Evolutionary conservation across 805 yeast species (phyloP).

Genomic region (Myxozyma lipomycoides): DNA sequence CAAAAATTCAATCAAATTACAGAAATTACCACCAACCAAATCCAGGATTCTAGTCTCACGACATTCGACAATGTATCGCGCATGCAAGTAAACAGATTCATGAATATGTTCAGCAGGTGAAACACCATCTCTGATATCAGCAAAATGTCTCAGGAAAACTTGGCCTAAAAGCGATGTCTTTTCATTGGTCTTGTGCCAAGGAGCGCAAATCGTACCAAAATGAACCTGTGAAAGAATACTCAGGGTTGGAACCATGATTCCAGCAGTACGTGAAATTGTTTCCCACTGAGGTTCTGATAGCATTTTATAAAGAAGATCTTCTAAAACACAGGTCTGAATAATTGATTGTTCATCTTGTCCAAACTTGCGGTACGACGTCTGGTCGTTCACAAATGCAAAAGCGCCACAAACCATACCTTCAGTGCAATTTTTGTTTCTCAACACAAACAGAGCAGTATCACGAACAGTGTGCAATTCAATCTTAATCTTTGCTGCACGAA

Average conservation of each 20-base stretch:
- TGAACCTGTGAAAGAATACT: conserved; percentile 5
- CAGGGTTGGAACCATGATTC: not conserved
- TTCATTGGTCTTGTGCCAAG: not conserved
- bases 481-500: not conserved
- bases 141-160: conserved; percentile 3
- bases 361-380: not conserved
- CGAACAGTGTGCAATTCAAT: conserved; percentile 17
- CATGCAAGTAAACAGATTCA: conserved; percentile 8
- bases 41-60: not conserved
- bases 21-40: conserved; percentile 2
- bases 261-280: not conserved
- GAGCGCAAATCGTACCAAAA: not conserved
- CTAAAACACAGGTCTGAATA: not conserved
- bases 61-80: conserved; percentile 8
- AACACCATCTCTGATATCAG: conserved; percentile 1
- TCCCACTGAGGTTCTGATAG: not conserved
- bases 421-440: conserved; percentile 3
- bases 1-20: conserved; percentile 2
- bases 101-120: conserved; percentile 4
- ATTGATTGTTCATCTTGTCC: not conserved
- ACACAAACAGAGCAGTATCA: conserved; percentile 11
- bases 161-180: conserved; percentile 2
- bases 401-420: conserved; percentile 17
- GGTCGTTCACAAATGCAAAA: conserved; percentile 11
- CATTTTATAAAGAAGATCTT: not conserved